Percentiles rank a stretch among this genome's conserved stretches.
Conservation (phyloP, 306 rosid genomes). For the Quercus cerris region DNA sequence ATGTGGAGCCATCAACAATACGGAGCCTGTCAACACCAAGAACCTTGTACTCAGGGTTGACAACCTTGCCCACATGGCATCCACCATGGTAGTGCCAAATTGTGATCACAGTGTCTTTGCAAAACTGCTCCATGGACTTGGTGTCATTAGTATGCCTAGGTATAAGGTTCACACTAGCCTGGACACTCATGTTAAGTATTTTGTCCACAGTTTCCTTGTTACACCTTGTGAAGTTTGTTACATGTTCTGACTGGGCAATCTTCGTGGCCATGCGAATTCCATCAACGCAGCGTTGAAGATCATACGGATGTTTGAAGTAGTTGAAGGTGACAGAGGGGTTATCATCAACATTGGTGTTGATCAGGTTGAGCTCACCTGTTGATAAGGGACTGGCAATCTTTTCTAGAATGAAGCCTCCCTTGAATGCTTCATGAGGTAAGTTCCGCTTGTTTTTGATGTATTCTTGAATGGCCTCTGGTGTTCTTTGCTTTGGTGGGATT, state of each 20-base stretch:
- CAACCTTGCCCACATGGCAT: constrained; percentile 78
- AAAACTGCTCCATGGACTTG: constrained; percentile 68
- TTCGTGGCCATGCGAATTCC: constrained; percentile 61
- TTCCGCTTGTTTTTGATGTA: constrained; percentile 46
- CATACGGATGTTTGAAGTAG: constrained; percentile 77
- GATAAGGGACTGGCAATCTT: constrained; percentile 72
- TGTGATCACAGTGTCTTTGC: constrained; percentile 85
- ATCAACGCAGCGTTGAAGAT: constrained; percentile 72
- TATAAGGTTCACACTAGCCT: constrained; percentile 75
- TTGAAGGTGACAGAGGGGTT: constrained; percentile 88
- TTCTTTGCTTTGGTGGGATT: constrained; percentile 87
- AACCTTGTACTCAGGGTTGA: constrained; percentile 51
- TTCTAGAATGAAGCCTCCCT: constrained; percentile 84
- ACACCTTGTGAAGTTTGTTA: constrained; percentile 60
- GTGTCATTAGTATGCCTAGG: constrained; percentile 76
- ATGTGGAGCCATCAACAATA: constrained; percentile 81
- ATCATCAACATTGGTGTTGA: constrained; percentile 62
- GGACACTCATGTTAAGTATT: constrained; percentile 58
- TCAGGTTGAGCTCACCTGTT: constrained; percentile 61
- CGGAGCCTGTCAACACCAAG: constrained; percentile 74
- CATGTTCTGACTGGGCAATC: constrained; percentile 59
- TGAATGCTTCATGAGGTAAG: constrained; percentile 74
- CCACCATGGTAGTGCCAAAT: constrained; percentile 99
- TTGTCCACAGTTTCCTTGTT: constrained; percentile 43
- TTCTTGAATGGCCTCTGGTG: constrained; percentile 57